Percentiles rank a stretch among this genome's conserved stretches.
These are phyloP conservation scores for Ogataea sp. DNA, from an alignment of 805 yeast genomes.

Conservation along the genomic window DNA sequence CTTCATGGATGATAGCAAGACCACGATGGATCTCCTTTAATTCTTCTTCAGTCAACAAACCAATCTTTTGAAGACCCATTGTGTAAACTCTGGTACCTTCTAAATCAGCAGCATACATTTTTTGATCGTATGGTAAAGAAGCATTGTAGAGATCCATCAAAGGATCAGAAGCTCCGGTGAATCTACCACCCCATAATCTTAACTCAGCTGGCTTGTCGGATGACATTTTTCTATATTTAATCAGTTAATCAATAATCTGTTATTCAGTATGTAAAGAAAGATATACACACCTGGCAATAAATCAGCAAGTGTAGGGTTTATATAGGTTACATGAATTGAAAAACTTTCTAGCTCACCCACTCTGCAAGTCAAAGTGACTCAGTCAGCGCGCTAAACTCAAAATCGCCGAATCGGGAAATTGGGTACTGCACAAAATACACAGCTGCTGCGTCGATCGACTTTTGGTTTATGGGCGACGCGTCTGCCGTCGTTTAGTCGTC, in stretches of 20 bases:
- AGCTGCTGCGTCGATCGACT: neutral
- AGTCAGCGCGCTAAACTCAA: constrained; percentile 1
- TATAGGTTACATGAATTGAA: too few relatives aligned
- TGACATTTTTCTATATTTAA: neutral
- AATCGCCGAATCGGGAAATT: constrained; percentile 1
- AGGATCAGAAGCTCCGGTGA: constrained; percentile 96
- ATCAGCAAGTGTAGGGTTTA: too few relatives aligned
- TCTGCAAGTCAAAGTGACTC: neutral
- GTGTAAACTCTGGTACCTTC: constrained; percentile 94
- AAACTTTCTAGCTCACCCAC: neutral
- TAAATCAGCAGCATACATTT: constrained; percentile 90
- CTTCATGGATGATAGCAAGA: constrained; percentile 57
- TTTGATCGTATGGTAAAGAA: constrained; percentile 90
- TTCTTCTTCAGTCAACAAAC: constrained; percentile 67
- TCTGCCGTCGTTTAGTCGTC: neutral
- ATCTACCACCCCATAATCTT: constrained; percentile 97
- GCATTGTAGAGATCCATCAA: constrained; percentile 97
- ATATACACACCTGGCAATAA: too few relatives aligned
- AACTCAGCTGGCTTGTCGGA: constrained; percentile 44
- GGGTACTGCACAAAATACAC: neutral
- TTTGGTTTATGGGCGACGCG: too few relatives aligned
- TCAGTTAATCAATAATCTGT: too few relatives aligned
- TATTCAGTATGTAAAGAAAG: too few relatives aligned
- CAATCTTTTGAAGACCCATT: constrained; percentile 72
- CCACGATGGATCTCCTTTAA: constrained; percentile 79